Conservation (phyloP, 805 yeast species). For the Candida insectalens region DNA sequence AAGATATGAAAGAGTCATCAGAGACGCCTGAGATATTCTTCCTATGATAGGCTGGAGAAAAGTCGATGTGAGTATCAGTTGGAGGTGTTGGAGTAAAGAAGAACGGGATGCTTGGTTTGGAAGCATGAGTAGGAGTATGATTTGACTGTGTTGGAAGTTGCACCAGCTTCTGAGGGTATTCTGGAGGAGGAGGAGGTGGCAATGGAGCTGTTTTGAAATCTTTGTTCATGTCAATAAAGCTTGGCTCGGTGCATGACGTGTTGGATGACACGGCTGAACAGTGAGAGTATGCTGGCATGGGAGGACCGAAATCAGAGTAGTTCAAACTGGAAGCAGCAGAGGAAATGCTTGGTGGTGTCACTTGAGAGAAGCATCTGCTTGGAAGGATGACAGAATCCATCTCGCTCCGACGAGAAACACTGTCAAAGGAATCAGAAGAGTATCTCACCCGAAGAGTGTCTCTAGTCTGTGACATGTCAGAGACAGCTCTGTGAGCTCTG, state of each 20-base stretch:
- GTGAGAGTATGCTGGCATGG: too few relatives aligned
- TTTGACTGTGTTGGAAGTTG: too few relatives aligned
- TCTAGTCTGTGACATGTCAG: not conserved
- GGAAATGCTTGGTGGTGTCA: not conserved
- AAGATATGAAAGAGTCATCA: slow-evolving; percentile 1
- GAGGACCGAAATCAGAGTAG: too few relatives aligned
- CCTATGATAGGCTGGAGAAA: not conserved
- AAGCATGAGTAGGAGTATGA: too few relatives aligned
- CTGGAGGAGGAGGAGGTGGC: not conserved
- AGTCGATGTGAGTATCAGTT: not conserved
- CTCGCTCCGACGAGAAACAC: too few relatives aligned
- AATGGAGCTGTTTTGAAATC: not conserved
- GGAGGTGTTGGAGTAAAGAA: not conserved
- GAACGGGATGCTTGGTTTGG: not conserved
- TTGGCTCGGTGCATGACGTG: not conserved
- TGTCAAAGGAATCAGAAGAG: not conserved
- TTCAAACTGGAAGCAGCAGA: not conserved
- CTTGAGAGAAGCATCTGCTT: not conserved
- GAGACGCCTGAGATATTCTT: not conserved
- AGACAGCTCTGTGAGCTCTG: slow-evolving; percentile 1
- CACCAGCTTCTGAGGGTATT: not conserved
- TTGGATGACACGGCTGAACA: too few relatives aligned
- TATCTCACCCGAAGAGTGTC: not conserved
- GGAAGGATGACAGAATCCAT: too few relatives aligned
- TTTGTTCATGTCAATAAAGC: not conserved